Evolutionary conservation across 2,329 filamentous ascomycete genomes (phyloP), one percentile per base, ranked within the genome.

Genomic region (Dothideomycetidae sp.): DNA sequence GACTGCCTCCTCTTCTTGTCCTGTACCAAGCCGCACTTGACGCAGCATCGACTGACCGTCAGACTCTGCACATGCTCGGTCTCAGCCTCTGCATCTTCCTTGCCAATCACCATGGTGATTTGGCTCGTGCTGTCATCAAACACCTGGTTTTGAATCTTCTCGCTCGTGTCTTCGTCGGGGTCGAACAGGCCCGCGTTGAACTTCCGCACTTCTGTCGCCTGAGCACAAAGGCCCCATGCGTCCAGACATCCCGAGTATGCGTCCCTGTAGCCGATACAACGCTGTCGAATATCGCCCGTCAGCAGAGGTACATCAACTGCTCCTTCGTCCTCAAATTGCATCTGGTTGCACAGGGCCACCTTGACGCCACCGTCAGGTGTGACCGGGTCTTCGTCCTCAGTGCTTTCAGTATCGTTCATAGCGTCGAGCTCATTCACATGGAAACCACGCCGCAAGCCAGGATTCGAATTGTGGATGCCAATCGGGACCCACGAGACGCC

Each of bases 231-330:
- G 10, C 64, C 64, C 73, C 73, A 77, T 5, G 67, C 63, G n/a
- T 65, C 66, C 3, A 78, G 60, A 39, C 73, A 58, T 33, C 73
- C 58, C 3, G 73, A 70, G 52, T 78, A 78, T 31, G 65, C 59
- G 35, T 60, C 55, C 29, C 71, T 64, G 57, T 75, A 78, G 2
- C 63, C 58, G 5, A 54, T 56, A 46, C 68, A 70, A 30, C 68
- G 56, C 45, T 52, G 54, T 13, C 63, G 60, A 31, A 68, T 61
- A 7, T 56, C 57, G 31, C 59, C 56, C 30, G 73, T 63, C 4
- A 75, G 54, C 13, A 76, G 53, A 10, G 67, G 59, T 12, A 59
- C 53, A 37, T 59, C 59, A 3, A 61, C 53, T 36, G 59, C 54
- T 10, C 60, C 62, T 41, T 71, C 66, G 23, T 66, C 62, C 39